Base-by-base conservation (phyloP, 345 rosid genomes). In the Orychophragmus violaceus region DNA sequence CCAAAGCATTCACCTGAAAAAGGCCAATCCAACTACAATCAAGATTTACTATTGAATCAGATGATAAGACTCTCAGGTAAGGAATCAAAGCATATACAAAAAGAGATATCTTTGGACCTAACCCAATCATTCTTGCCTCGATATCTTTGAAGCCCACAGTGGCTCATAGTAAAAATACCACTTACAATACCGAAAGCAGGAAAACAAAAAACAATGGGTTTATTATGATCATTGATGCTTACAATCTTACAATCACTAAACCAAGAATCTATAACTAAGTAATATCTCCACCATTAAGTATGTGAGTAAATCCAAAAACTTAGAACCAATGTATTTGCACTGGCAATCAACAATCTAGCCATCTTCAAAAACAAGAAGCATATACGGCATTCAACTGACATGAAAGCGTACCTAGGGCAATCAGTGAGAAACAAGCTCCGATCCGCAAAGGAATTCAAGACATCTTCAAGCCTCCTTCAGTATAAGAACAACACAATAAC, bases 111-210 rank as follows among this genome's bases (percentile, higher is more conserved):
- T 13, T 14, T 46, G 64, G 33, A 49, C 17, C 90, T 81, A 68
- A 90, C 97, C 93, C 83, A 84, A 70, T 92, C 98, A 66, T 77
- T 80, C 77, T 66, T 76, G 69, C 81, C 76, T 55, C 92, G 81
- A 51, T 84, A 85, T 75, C 76, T 75, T 64, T 84, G 87, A 74
- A 87, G 74, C 53, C 84, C 88, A 74, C 97, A 89, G 5, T 73
- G 83, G 8, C 93, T 82, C 52, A 62, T 16, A 13, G 84, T 66
- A 62, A 84, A 86, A 69, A 87, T 72, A 76, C 95, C 96, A 64
- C 85, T 87, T 57, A 86, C 87, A 67, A 87, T 79, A 61, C 97
- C 98, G 79, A 62, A 62, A 33, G 1, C 2, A 37, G n/a, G n/a
- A n/a, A n/a, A n/a, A n/a, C n/a, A n/a, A n/a, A n/a, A 39, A 44